A percentile compares a stretch with the other conserved stretches of the same genome.
Evolutionary conservation across 2,329 filamentous ascomycete genomes (phyloP).

Genomic region (Mollisiaceae sp.): DNA sequence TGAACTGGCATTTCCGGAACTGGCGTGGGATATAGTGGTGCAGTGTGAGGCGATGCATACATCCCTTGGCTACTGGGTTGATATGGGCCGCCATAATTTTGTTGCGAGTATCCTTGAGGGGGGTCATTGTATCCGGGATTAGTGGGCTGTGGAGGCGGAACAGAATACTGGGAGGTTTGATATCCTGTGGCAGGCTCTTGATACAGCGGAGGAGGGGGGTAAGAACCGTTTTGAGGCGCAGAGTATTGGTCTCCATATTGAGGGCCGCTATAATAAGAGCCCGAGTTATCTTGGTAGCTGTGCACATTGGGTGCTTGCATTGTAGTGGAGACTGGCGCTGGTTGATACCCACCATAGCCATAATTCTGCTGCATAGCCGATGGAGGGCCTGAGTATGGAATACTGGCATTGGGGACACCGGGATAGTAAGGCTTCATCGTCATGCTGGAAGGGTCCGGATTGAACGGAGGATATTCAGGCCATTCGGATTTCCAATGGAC

Average conservation of each 20-base stretch:
- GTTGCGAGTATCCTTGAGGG: constrained; percentile 37
- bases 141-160: constrained; percentile 30
- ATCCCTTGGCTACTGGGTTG: constrained; percentile 27
- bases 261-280: constrained; percentile 45
- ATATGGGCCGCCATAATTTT: constrained; percentile 36
- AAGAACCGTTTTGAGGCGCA: constrained; percentile 39
- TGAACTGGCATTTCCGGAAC: constrained; percentile 27
- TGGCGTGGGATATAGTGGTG: constrained; percentile 31
- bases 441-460: constrained; percentile 56
- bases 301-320: constrained; percentile 34
- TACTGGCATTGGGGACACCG: constrained; percentile 41
- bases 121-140: constrained; percentile 33
- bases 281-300: constrained; percentile 40
- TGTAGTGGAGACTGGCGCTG: constrained; percentile 33
- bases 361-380: constrained; percentile 43
- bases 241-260: constrained; percentile 43
- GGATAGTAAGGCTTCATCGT: constrained; percentile 44
- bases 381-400: constrained; percentile 41
- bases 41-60: constrained; percentile 30
- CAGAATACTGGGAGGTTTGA: constrained; percentile 35
- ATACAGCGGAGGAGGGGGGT: constrained; percentile 38
- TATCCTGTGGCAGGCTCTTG: constrained; percentile 36
- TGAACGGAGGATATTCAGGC: constrained; percentile 77
- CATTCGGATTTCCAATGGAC: constrained; percentile 83
- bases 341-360: constrained; percentile 42